Percentiles rank a stretch among this genome's conserved stretches.
Conservation (phyloP, 371 early-diverging fungal genomes). For the Mortierella sp. region DNA sequence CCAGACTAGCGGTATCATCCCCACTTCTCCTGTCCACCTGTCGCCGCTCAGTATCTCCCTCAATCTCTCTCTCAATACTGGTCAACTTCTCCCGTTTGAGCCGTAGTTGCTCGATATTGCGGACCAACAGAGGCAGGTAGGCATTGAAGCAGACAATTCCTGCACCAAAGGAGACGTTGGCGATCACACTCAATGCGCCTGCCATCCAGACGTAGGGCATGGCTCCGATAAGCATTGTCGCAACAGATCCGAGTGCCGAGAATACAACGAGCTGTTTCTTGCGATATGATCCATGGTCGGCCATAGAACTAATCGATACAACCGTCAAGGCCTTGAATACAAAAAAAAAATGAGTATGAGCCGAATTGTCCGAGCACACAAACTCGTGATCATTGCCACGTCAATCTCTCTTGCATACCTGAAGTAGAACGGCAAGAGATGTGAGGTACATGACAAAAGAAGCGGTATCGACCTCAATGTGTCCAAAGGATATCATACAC, state of each 20-base stretch:
- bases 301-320: constrained; percentile 48
- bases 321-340: constrained; percentile 43
- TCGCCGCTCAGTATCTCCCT: neutral
- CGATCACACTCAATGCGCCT: constrained; percentile 52
- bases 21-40: neutral
- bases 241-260: constrained; percentile 35
- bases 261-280: constrained; percentile 51
- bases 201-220: constrained; percentile 52
- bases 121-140: constrained; percentile 62
- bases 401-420: constrained; percentile 16
- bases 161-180: constrained; percentile 60
- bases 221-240: constrained; percentile 52
- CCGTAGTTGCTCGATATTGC: constrained; percentile 52
- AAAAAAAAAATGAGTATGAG: neutral
- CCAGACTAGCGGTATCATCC: neutral
- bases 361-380: neutral
- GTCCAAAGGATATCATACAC: constrained; percentile 54
- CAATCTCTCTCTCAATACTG: constrained; percentile 17
- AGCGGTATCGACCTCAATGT: constrained; percentile 47
- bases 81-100: constrained; percentile 11
- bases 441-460: constrained; percentile 56
- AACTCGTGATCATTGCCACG: neutral
- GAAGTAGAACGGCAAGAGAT: constrained; percentile 48
- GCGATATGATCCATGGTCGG: constrained; percentile 51
- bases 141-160: constrained; percentile 64